phyloP scores from a whole-genome alignment of 2,329 filamentous ascomycete species.

The Massarina eburnea region DNA sequence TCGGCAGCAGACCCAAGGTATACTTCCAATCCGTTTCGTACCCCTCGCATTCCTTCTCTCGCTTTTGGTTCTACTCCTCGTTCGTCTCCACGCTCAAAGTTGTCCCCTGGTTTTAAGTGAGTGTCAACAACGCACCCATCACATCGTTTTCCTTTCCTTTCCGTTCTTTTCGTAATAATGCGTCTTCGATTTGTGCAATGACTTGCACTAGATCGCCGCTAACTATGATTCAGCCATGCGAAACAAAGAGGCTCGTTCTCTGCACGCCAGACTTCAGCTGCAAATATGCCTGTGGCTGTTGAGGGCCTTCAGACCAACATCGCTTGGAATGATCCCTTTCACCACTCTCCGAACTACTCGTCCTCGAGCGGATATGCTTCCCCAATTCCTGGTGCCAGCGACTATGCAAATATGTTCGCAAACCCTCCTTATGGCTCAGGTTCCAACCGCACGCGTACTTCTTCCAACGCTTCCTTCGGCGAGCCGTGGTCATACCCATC shows the following conservation, averaged over 20 bases:
- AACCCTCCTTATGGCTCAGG: slow-evolving; percentile 27
- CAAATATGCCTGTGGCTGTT: slow-evolving; percentile 19
- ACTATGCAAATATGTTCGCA: slow-evolving; percentile 33
- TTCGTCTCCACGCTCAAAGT: slow-evolving; percentile 30
- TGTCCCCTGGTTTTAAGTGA: slow-evolving; percentile 36
- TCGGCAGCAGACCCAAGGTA: slow-evolving; percentile 38
- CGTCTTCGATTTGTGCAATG: background rate
- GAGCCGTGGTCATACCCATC: slow-evolving; percentile 37
- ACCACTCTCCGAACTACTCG: slow-evolving; percentile 33
- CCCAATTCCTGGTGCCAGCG: slow-evolving; percentile 25
- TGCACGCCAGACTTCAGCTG: slow-evolving; percentile 7
- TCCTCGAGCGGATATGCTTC: slow-evolving; percentile 39
- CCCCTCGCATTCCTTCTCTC: slow-evolving; percentile 36
- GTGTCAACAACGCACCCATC: slow-evolving; percentile 32
- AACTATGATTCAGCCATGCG: slow-evolving; percentile 13
- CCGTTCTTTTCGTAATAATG: slow-evolving; percentile 3
- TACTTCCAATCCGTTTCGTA: slow-evolving; percentile 40
- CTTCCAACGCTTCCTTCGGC: slow-evolving; percentile 40
- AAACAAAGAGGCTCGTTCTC: slow-evolving; percentile 21
- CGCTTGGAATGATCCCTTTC: slow-evolving; percentile 31
- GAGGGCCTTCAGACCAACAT: slow-evolving; percentile 21
- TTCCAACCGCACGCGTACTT: slow-evolving; percentile 36
- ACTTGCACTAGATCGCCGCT: slow-evolving; percentile 3
- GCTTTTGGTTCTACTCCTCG: slow-evolving; percentile 31
- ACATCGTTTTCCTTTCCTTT: slow-evolving; percentile 7